A percentile compares a stretch with the other conserved stretches of the same genome.
phyloP scores from a whole-genome alignment of 108 stramenopile genomes.

The Pseudonitzschia pungens region DNA sequence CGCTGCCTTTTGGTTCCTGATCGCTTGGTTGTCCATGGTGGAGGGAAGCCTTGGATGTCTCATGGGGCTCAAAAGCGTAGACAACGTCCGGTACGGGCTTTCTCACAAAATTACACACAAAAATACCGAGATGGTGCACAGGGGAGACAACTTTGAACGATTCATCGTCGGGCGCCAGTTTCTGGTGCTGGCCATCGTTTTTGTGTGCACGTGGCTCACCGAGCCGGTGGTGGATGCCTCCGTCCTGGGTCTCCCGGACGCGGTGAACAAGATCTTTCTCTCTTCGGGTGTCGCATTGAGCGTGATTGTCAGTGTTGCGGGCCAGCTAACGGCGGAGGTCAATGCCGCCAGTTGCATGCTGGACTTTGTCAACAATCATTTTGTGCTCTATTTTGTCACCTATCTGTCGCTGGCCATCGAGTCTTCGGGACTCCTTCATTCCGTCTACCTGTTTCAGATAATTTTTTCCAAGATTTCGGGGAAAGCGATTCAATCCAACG shows the following conservation, averaged over 20 bases:
- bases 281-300: slow-evolving; percentile 49
- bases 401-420: slow-evolving; percentile 59
- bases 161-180: slow-evolving; percentile 64
- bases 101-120: slow-evolving; percentile 26
- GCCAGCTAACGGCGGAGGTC: slow-evolving; percentile 53
- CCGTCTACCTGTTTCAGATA: slow-evolving; percentile 53
- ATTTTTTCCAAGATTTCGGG: slow-evolving; percentile 44
- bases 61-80: slow-evolving; percentile 51
- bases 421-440: slow-evolving; percentile 61
- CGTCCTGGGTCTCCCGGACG: slow-evolving; percentile 44
- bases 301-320: slow-evolving; percentile 47
- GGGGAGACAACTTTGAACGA: slow-evolving; percentile 70
- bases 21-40: slow-evolving; percentile 63
- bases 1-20: slow-evolving; percentile 41
- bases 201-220: slow-evolving; percentile 48
- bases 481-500: slow-evolving; percentile 54
- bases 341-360: slow-evolving; percentile 57
- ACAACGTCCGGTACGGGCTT: background rate
- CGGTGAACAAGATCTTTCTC: slow-evolving; percentile 48
- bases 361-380: slow-evolving; percentile 78
- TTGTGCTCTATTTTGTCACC: slow-evolving; percentile 50
- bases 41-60: slow-evolving; percentile 66
- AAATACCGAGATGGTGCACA: slow-evolving; percentile 1
- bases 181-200: slow-evolving; percentile 58
- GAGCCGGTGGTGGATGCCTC: slow-evolving; percentile 22